Base-by-base conservation (phyloP, 106 monocot genomes). In the Platanthera guangdongensis region DNA sequence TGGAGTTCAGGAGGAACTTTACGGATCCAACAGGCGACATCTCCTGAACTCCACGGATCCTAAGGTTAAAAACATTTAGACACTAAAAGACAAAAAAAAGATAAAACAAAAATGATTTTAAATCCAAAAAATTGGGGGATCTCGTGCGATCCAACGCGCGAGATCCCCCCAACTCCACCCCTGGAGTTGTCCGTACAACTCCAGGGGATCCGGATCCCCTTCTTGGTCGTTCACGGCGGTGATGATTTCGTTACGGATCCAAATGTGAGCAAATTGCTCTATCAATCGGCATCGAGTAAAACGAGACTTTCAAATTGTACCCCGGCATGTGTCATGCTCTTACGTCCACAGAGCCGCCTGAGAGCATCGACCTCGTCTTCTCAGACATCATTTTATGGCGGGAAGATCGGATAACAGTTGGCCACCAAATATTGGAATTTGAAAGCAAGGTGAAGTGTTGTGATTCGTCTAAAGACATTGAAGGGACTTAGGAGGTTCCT, bases 241-340 rank as follows among this genome's bases (percentile, higher is more conserved):
- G 78, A 67, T 28, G 78, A 78, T 68, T 16, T 69, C 8, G 78
- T 78, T 9, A 78, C 68, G 5, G 78, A 78, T 52, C 78, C 78
- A 16, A 4, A 7, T 19, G 30, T 78, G 6, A 78, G 78, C 22
- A 46, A 69, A 51, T 6, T 50, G n/a, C 39, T 68, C 25, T 69
- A 68, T n/a, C 25, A 78, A 22, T 52, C 45, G 30, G 78, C 78
- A 6, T 22, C 67, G 9, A 78, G 78, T 50, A 51, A 28, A 52
- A 78, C 45, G 69, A 78, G 68, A 69, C 51, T 25, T 77, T 77
- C 65, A 77, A 77, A 57, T 8, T 77, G 4, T 77, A 77, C 15
- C 77, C 77, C 4, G 77, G 77, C 2, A 77, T 77, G 77, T 77
- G 77, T 67, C 77, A 74, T 39, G 74, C 74, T 4, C 50, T 74